Percentiles rank a stretch among this genome's conserved stretches.
Conservation (phyloP, 2,329 filamentous ascomycete species). For the Drechslerella coelobrocha region DNA sequence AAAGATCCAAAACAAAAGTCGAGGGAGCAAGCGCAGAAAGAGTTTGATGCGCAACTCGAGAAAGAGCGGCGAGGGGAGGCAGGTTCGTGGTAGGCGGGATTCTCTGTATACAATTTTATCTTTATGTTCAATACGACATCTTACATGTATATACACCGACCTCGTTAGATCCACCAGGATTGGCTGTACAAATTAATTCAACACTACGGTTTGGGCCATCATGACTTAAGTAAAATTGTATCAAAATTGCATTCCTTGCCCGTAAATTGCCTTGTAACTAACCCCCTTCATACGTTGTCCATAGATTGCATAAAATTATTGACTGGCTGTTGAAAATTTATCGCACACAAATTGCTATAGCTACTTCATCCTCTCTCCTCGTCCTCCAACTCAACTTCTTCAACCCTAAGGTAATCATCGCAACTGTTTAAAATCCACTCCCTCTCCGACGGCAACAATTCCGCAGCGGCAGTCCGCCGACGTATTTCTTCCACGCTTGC, state of each 20-base stretch:
- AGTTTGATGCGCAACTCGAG: slow-evolving; percentile 63
- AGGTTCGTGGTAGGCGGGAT: slow-evolving; percentile 15
- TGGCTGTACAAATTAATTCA: not conserved
- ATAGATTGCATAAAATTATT: no score
- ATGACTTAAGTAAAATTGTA: no score
- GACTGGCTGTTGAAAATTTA: no score
- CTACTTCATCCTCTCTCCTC: not conserved
- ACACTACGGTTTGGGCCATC: no score
- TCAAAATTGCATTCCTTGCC: no score
- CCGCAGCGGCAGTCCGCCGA: not conserved
- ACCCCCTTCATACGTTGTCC: no score
- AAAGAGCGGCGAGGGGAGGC: slow-evolving; percentile 60
- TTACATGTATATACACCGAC: slow-evolving; percentile 1
- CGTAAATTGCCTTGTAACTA: no score
- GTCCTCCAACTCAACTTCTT: not conserved
- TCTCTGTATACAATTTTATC: not conserved
- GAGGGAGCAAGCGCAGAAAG: slow-evolving; percentile 61
- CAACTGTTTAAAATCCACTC: not conserved
- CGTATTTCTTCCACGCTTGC: not conserved
- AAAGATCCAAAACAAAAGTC: slow-evolving; percentile 59
- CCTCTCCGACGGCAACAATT: not conserved
- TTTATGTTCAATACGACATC: not conserved
- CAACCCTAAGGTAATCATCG: not conserved
- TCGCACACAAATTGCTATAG: no score
- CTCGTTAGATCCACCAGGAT: slow-evolving; percentile 4